phyloP scores from a whole-genome alignment of 768 basidiomycete genomes.

The Vararia minispora region DNA sequence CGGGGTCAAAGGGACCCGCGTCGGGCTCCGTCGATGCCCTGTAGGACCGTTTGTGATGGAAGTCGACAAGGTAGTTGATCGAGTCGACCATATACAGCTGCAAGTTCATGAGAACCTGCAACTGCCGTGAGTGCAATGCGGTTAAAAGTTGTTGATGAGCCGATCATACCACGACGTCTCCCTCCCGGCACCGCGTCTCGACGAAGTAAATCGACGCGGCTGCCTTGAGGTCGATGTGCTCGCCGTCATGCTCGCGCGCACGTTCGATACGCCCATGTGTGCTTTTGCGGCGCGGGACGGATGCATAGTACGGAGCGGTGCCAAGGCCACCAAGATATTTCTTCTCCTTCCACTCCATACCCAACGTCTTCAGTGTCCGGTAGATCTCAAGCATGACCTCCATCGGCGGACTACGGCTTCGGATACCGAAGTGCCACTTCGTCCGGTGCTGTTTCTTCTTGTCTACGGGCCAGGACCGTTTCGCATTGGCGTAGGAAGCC shows the following conservation, averaged over 20 bases:
- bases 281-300: slow-evolving; percentile 19
- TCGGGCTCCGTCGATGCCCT: slow-evolving; percentile 55
- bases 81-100: slow-evolving; percentile 95
- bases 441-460: slow-evolving; percentile 70
- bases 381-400: slow-evolving; percentile 99
- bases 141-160: slow-evolving; percentile 2
- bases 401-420: slow-evolving; percentile 91
- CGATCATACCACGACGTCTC: slow-evolving; percentile 77
- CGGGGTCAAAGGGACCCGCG: slow-evolving; percentile 65
- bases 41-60: slow-evolving; percentile 95
- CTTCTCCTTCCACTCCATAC: slow-evolving; percentile 98
- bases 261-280: slow-evolving; percentile 44
- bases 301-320: slow-evolving; percentile 24
- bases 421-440: slow-evolving; percentile 97
- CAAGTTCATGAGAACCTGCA: slow-evolving; percentile 89
- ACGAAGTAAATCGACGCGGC: slow-evolving; percentile 84
- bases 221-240: slow-evolving; percentile 45
- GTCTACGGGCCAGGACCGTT: slow-evolving; percentile 27
- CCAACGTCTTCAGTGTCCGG: slow-evolving; percentile 75
- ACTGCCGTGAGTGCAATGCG: slow-evolving; percentile 1
- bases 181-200: slow-evolving; percentile 82
- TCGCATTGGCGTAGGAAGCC: slow-evolving; percentile 50
- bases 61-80: slow-evolving; percentile 95
- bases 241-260: slow-evolving; percentile 49
- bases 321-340: slow-evolving; percentile 64